A percentile compares a stretch with the other conserved stretches of the same genome.
Conservation (phyloP, 2,329 filamentous ascomycete species). For the Pyrenochaeta sp. region DNA sequence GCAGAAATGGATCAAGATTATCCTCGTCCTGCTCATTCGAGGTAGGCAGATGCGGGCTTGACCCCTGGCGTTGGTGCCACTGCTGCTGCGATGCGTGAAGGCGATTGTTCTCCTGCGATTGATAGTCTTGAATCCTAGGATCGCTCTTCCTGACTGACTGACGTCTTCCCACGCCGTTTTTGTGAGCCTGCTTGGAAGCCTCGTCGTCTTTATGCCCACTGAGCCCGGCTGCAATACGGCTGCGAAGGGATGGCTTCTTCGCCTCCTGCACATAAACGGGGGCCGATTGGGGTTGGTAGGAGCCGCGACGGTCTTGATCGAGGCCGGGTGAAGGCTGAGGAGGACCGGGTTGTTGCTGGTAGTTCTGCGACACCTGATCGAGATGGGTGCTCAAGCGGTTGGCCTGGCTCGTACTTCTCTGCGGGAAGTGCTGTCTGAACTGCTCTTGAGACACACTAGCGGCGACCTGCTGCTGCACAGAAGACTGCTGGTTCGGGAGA, state of each 20-base stretch:
- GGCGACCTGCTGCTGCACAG: constrained; percentile 20
- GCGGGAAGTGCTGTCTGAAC: constrained; percentile 35
- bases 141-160: constrained; percentile 49
- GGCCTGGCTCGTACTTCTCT: constrained; percentile 40
- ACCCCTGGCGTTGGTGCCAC: constrained; percentile 38
- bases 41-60: constrained; percentile 44
- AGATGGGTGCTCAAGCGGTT: constrained; percentile 43
- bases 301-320: constrained; percentile 33
- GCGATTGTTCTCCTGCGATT: constrained; percentile 32
- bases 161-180: constrained; percentile 42
- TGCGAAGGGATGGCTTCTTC: constrained; percentile 45
- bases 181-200: constrained; percentile 34
- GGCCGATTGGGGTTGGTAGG: constrained; percentile 31
- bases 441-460: constrained; percentile 18
- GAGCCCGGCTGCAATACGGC: constrained; percentile 41
- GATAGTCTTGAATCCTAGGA: constrained; percentile 36
- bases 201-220: constrained; percentile 46
- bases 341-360: constrained; percentile 33
- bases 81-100: constrained; percentile 37
- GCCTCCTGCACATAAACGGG: constrained; percentile 27
- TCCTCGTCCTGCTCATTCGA: constrained; percentile 50
- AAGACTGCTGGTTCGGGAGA: constrained; percentile 26
- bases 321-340: constrained; percentile 31
- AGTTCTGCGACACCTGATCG: constrained; percentile 36
- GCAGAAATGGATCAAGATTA: constrained; percentile 49